Percentiles rank a stretch among this genome's conserved stretches.
These are phyloP conservation scores for Fusarium decemcellulare DNA, from an alignment of 2,329 filamentous ascomycete genomes.

Conservation along the genomic window DNA sequence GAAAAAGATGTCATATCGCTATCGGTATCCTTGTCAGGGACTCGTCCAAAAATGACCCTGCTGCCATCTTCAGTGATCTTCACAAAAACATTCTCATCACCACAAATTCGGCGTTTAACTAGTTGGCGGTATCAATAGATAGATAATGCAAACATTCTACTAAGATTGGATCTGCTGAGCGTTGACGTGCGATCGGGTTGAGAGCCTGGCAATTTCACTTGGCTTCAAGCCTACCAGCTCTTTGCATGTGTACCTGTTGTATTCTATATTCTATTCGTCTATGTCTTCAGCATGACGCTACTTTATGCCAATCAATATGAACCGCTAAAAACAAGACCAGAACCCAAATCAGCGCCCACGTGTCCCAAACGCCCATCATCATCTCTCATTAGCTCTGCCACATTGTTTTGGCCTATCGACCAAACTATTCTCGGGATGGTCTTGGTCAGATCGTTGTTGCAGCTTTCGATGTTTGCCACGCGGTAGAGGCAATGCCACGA, in stretches of 20 bases:
- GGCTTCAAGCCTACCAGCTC: background rate
- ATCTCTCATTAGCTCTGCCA: slow-evolving; percentile 9
- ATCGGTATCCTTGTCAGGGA: too few relatives aligned
- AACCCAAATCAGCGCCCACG: slow-evolving; percentile 10
- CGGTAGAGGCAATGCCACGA: slow-evolving; percentile 10
- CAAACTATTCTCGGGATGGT: slow-evolving; percentile 10
- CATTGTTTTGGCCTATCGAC: slow-evolving; percentile 2
- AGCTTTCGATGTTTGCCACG: background rate
- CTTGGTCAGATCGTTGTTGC: background rate
- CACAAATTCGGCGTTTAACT: too few relatives aligned
- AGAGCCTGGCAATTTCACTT: background rate
- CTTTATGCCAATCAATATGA: slow-evolving; percentile 2
- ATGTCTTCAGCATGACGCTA: slow-evolving; percentile 6
- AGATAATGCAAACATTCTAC: background rate
- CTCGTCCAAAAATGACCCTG: too few relatives aligned
- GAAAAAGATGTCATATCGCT: too few relatives aligned
- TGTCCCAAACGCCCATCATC: slow-evolving; percentile 7
- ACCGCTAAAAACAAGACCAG: slow-evolving; percentile 5
- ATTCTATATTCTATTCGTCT: background rate
- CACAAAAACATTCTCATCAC: too few relatives aligned
- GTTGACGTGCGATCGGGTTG: too few relatives aligned
- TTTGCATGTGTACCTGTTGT: background rate
- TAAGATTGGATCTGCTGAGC: background rate
- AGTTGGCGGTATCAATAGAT: too few relatives aligned
- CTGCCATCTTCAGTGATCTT: too few relatives aligned